Base-by-base conservation (phyloP, 2,329 filamentous ascomycete genomes). In the Hypoxylon sp. region DNA sequence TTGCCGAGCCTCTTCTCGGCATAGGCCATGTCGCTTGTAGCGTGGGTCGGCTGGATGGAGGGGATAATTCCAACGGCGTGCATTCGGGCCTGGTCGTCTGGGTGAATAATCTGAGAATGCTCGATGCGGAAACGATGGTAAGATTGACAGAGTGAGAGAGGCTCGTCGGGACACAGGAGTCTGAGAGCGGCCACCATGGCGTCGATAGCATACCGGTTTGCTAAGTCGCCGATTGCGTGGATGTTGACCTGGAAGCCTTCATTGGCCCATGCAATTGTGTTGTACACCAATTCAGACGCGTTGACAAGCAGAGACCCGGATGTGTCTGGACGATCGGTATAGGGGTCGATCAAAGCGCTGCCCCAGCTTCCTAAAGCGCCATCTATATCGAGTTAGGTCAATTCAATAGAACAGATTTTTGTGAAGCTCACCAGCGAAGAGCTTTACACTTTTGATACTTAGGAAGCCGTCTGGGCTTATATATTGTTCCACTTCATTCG, bases 291-390 rank as follows among this genome's bases (percentile, higher is more conserved):
- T 3, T 85, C 84, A 0, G 85, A 86, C n/a, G 86, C 85, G 75
- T 91, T 90, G 59, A 92, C 87, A 33, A 92, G 84, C 54, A 92
- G 86, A 0, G 89, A 91, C 11, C 91, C 91, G 0, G 84, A 86
- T 0, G 85, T 88, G 64, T 85, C 84, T 1, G 86, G 84, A 17
- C 88, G 87, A 76, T 93, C 91, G 26, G 83, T 82, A 78, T 92
- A 93, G 0, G 90, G 90, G 9, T 91, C 88, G n/a, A 92, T 82
- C 82, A 93, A 84, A 48, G 91, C 90, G 63, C 88, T 90, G 29
- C 91, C 91, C 90, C 90, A 92, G 76, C 87, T 90, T 5, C 91
- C 90, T 1, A 92, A 82, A 2, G 90, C 90, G 22, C 90, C 91
- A 73, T 93, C 90, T 90, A 71, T 5, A 22, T 55, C 59, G 31